phyloP scores from a whole-genome alignment of 2,329 filamentous ascomycete genomes.

The Podosphaera leucotricha region DNA sequence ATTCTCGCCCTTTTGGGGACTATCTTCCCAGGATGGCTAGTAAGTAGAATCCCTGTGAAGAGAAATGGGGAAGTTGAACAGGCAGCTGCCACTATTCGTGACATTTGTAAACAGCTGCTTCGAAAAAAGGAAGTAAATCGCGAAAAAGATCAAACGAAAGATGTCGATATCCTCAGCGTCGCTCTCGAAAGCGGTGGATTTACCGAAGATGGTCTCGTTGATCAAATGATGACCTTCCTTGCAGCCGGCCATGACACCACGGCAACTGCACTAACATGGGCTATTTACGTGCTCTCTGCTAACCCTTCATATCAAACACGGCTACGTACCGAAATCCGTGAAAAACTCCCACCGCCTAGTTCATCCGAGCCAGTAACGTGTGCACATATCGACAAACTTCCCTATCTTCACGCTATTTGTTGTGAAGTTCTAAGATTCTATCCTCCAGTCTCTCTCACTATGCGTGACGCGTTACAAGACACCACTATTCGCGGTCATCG shows the following conservation, averaged over 20 bases:
- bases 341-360: constrained; percentile 28
- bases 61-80: constrained; percentile 40
- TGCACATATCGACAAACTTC: constrained; percentile 43
- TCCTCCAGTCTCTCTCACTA: constrained; percentile 45
- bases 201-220: constrained; percentile 54
- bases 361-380: constrained; percentile 22
- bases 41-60: constrained; percentile 40
- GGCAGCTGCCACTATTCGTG: constrained; percentile 35
- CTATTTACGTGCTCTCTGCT: constrained; percentile 42
- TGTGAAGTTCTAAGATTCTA: constrained; percentile 54
- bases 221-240: constrained; percentile 80
- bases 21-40: constrained; percentile 38
- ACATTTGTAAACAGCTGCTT: constrained; percentile 45
- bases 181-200: constrained; percentile 57
- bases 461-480: constrained; percentile 39
- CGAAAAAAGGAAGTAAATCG: constrained; percentile 39
- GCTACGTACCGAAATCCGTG: constrained; percentile 44
- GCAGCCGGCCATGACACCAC: constrained; percentile 67
- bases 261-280: constrained; percentile 52
- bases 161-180: constrained; percentile 57
- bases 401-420: constrained; percentile 60
- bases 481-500: constrained; percentile 39
- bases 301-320: constrained; percentile 39
- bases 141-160: constrained; percentile 23
- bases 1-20: constrained; percentile 32